Percentiles rank a stretch among this genome's conserved stretches.
phyloP scores from a whole-genome alignment of 169 alveolate genomes.

The Plasmodium gonderi region DNA sequence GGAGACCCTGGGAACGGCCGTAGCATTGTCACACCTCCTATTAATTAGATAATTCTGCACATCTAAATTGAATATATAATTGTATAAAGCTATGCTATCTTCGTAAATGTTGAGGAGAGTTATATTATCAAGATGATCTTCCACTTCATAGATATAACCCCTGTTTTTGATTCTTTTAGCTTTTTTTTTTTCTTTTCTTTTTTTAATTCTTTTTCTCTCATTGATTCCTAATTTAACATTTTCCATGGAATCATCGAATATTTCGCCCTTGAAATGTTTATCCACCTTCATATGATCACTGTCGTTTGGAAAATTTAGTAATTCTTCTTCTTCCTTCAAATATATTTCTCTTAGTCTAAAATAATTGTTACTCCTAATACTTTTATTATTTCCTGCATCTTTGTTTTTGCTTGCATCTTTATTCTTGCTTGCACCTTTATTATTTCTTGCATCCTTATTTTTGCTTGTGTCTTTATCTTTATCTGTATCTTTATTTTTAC shows the following conservation, averaged over 20 bases:
- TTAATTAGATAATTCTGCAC: constrained; percentile 4
- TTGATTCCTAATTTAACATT: constrained; percentile 11
- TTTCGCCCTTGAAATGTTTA: neutral
- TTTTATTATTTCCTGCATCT: neutral
- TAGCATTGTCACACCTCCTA: constrained; percentile 2
- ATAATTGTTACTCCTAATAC: constrained; percentile 23
- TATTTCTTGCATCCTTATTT: neutral
- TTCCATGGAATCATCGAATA: neutral
- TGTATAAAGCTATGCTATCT: constrained; percentile 55
- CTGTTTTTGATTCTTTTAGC: constrained; percentile 20
- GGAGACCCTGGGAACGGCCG: neutral
- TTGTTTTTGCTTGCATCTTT: neutral
- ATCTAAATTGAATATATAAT: constrained; percentile 54
- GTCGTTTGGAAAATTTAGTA: neutral
- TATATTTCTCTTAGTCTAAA: constrained; percentile 68
- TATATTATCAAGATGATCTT: constrained; percentile 69
- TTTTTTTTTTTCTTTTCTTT: constrained; percentile 53
- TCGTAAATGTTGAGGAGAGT: constrained; percentile 54
- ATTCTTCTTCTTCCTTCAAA: constrained; percentile 35
- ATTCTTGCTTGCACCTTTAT: neutral
- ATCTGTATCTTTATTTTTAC: too few species aligned
- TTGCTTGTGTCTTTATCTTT: neutral
- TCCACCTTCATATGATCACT: constrained; percentile 10
- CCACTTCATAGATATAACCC: constrained; percentile 69
- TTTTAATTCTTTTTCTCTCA: constrained; percentile 56